These are phyloP conservation scores for Coemansia sp. DNA, from an alignment of 192 early-diverging fungal species.

Conservation along the genomic window DNA sequence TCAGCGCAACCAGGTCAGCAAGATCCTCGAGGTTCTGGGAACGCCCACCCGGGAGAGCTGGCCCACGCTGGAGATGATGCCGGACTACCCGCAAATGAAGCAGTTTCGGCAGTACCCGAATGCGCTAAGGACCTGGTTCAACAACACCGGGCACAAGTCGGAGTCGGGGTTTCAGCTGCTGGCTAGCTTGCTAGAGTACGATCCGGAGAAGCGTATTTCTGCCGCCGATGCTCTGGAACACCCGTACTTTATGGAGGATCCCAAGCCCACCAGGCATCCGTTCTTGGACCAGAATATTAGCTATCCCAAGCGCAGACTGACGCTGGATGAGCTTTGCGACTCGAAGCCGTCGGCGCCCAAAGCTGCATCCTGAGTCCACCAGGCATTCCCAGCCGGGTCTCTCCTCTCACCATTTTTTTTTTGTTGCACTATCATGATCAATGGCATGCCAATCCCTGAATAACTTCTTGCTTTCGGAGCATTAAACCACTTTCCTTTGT, in stretches of 20 bases:
- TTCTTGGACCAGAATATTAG: slow-evolving; percentile 49
- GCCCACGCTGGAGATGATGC: slow-evolving; percentile 70
- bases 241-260: slow-evolving; percentile 77
- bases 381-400: slow-evolving; percentile 11
- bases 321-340: slow-evolving; percentile 50
- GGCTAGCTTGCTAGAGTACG: slow-evolving; percentile 73
- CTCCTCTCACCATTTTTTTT: not conserved
- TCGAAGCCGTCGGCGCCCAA: slow-evolving; percentile 28
- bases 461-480: too few relatives aligned
- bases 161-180: slow-evolving; percentile 69
- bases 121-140: slow-evolving; percentile 41
- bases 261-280: slow-evolving; percentile 39
- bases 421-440: too few relatives aligned
- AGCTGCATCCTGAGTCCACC: slow-evolving; percentile 21
- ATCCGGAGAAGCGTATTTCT: slow-evolving; percentile 71
- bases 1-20: slow-evolving; percentile 79
- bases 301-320: slow-evolving; percentile 50
- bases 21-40: slow-evolving; percentile 86
- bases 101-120: slow-evolving; percentile 60
- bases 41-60: slow-evolving; percentile 80
- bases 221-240: slow-evolving; percentile 78
- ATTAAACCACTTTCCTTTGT: not conserved
- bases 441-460: too few relatives aligned
- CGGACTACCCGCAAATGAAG: slow-evolving; percentile 62
- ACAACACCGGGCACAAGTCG: slow-evolving; percentile 50